A percentile compares a stretch with the other conserved stretches of the same genome.
These are phyloP conservation scores for Antitrichia curtipendula DNA, from an alignment of 225 moss, liverwort and hornwort genomes.

Conservation along the genomic window DNA sequence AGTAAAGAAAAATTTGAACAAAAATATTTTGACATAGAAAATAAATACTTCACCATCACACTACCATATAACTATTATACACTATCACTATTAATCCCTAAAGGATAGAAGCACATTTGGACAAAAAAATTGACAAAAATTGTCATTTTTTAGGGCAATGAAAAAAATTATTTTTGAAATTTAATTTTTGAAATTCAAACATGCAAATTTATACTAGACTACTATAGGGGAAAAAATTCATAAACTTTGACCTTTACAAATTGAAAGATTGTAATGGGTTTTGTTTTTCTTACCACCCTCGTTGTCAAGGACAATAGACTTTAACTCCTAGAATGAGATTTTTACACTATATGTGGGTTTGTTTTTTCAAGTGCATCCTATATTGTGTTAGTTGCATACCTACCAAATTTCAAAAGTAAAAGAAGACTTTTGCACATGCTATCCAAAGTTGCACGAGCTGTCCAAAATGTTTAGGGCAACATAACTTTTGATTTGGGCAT, in stretches of 20 bases:
- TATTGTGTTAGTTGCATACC: too few species aligned
- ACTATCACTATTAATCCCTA: not conserved
- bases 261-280: too few species aligned
- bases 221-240: not conserved
- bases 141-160: accelerated
- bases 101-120: accelerated
- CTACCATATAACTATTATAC: not conserved
- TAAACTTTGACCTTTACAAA: not conserved
- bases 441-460: accelerated
- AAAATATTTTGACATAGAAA: not conserved
- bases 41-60: accelerated
- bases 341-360: not conserved
- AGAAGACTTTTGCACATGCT: too few species aligned
- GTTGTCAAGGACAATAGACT: too few species aligned
- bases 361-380: too few species aligned
- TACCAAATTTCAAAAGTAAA: too few species aligned
- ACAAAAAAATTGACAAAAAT: too few species aligned
- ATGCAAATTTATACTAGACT: not conserved
- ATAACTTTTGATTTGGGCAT: accelerated
- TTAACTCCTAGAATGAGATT: not conserved
- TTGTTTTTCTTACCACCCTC: too few species aligned
- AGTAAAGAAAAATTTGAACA: too few species aligned
- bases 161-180: not conserved
- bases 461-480: accelerated
- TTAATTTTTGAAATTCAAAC: too few species aligned